Evolutionary conservation across 1,284 basidiomycete species (phyloP), one percentile per base, ranked within the genome.

Genomic region (Heliocybe sulcata): DNA sequence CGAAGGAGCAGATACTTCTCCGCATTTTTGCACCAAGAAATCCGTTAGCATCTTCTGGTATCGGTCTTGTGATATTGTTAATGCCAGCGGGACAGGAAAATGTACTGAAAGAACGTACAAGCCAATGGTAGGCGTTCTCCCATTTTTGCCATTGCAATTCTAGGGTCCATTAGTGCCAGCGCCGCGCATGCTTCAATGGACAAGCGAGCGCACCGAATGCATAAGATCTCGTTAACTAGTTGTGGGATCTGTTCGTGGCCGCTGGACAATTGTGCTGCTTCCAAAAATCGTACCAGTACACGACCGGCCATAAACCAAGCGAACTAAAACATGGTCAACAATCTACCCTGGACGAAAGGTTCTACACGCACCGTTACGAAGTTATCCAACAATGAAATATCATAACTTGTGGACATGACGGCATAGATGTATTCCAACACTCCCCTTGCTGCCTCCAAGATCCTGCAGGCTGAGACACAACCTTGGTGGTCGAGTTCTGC

Each of bases 271-370:
- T 80, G 71, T 3, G 83, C 80, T 38, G 79, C 79, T 59, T 79
- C 76, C 29, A 85, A 65, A 65, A 87, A 85, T 12, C 85, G 77
- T 6, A 81, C 76, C 25, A 90, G 72, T 4, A 87, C 81, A 26
- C 83, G 74, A 1, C 83, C 85, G 45, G 77, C 77, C 56, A 78
- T 74, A 64, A 85, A 87, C 83, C 85, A 89, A 58, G 77, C 80
- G 59, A 85, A 84, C 85, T 88, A 54, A 3, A 26, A 20, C 11
- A 6, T 12, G 47, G 12, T 25, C 22, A 29, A 58, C 45, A 61
- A 54, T 29, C 54, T 45, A 49, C 6, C 52, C 52, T 35, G 56
- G 60, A 27, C 52, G 50, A 47, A 48, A 35, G 45, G 26, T 31
- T 42, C 45, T 25, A 35, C 8, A 67, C 75, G 59, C 60, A 84